Base-by-base conservation (phyloP, 495 filamentous ascomycete species). In the Podospora tetraspora region DNA sequence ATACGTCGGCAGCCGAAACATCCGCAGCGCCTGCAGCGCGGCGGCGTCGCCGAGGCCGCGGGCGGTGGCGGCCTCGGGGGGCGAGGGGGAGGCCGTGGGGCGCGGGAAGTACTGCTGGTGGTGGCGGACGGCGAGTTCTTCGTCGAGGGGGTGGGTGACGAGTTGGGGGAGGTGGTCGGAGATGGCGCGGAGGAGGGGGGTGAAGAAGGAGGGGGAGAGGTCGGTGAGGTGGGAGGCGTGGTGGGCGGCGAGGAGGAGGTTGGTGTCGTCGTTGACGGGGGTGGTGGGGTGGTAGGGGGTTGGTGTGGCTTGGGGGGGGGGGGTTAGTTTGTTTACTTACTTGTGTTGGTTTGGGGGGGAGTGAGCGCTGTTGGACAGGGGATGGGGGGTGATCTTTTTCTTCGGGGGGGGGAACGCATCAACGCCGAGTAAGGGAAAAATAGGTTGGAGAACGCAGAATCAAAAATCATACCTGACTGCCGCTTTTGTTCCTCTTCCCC, bases 21-120 rank as follows among this genome's bases (percentile, higher is more conserved):
- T 83, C 80, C 90, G 90, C 57, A 90, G 73, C 0, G 88, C 88
- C 74, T 91, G 84, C 83, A 90, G 83, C n/a, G 88, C 88, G 3
- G 88, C 86, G 1, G 88, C 88, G 21, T 79, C 76, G 52, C 88
- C 88, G 72, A 90, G 81, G 59, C 77, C 72, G 19, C 60, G 23
- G 6, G 19, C 29, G 27, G 19, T 62, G 25, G 23, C 29, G 23
- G 60, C 23, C 19, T 27, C 24, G 12, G 60, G 12, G 4, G 60
- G 19, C 0, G 60, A 62, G 4, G 60, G 60, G 19, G 70, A 70
- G 22, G 80, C 78, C 22, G 79, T 78, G 9, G 82, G 80, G 8
- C 72, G 43, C 43, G 43, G 43, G 43, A 52, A 52, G 16, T 52
- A 52, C 43, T 52, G 43, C 43, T n/a, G 6, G 43, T 52, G 43